phyloP scores from a whole-genome alignment of 768 basidiomycete species.

The Mycena vulgaris region DNA sequence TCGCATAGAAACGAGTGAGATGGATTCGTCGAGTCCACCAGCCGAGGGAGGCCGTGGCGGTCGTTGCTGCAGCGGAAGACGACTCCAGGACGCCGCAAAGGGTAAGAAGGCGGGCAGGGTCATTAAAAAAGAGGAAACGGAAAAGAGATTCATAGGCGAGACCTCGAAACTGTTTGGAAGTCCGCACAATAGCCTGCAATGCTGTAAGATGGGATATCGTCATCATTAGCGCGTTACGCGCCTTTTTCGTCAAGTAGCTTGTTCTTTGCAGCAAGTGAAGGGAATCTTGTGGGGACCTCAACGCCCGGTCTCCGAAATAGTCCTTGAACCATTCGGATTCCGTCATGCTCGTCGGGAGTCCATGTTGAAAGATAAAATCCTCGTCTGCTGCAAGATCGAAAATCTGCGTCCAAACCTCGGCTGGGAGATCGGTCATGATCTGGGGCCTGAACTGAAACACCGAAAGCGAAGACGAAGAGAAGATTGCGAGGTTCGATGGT shows the following conservation, averaged over 20 bases:
- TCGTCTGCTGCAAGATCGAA: constrained; percentile 82
- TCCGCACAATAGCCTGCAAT: too few relatives aligned
- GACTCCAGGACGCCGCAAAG: constrained; percentile 67
- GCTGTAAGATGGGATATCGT: too few relatives aligned
- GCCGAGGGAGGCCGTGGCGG: constrained; percentile 65
- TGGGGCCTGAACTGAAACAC: too few relatives aligned
- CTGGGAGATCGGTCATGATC: constrained; percentile 66
- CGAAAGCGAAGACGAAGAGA: too few relatives aligned
- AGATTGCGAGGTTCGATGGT: too few relatives aligned
- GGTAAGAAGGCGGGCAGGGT: constrained; percentile 67
- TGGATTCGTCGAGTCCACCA: constrained; percentile 83
- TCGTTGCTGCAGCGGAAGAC: constrained; percentile 50
- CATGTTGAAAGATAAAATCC: constrained; percentile 74
- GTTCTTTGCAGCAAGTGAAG: constrained; percentile 70
- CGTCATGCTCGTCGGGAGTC: constrained; percentile 73
- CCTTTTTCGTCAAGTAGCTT: constrained; percentile 79
- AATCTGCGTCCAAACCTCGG: constrained; percentile 79
- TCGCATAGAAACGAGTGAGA: constrained; percentile 65
- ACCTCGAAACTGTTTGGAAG: constrained; percentile 65
- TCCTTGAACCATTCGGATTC: constrained; percentile 77
- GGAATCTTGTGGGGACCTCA: constrained; percentile 74
- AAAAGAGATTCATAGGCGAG: constrained; percentile 80
- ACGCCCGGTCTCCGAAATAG: constrained; percentile 64
- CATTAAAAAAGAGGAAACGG: constrained; percentile 77
- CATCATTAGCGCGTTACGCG: too few relatives aligned